Evolutionary conservation across 2,329 filamentous ascomycete genomes (phyloP).

Genomic region (Colletotrichum sp.): DNA sequence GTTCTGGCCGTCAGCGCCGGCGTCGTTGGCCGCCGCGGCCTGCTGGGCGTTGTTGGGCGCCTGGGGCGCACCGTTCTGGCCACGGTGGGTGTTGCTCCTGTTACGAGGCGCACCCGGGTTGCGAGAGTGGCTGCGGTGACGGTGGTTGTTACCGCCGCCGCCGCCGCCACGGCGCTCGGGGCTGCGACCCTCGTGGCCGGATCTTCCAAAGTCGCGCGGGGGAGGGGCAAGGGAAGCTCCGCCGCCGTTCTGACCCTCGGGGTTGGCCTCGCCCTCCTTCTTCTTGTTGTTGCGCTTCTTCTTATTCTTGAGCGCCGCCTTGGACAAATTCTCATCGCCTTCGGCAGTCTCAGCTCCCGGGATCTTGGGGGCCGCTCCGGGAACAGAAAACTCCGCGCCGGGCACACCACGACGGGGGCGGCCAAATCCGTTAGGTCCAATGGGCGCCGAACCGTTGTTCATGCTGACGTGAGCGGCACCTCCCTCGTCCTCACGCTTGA

Average conservation of each 20-base stretch:
- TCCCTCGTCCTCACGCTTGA: constrained; percentile 97
- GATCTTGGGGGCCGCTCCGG: constrained; percentile 69
- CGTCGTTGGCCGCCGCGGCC: constrained; percentile 25
- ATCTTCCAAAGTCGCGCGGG: constrained; percentile 29
- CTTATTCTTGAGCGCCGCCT: constrained; percentile 93
- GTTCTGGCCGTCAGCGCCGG: constrained; percentile 54
- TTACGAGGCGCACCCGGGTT: constrained; percentile 55
- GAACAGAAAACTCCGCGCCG: constrained; percentile 77
- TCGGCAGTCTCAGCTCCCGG: constrained; percentile 66
- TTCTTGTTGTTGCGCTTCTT: constrained; percentile 97
- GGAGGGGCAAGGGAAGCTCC: constrained; percentile 54
- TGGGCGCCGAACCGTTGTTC: constrained; percentile 77
- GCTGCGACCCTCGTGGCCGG: constrained; percentile 58
- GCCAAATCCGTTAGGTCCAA: constrained; percentile 81
- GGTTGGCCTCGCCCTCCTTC: constrained; percentile 76
- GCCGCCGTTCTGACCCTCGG: constrained; percentile 46
- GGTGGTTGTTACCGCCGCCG: constrained; percentile 25
- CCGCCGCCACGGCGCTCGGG: constrained; percentile 64
- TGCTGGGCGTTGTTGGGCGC: constrained; percentile 27
- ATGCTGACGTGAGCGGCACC: constrained; percentile 84
- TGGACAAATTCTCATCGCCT: constrained; percentile 79
- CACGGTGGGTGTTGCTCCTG: constrained; percentile 54
- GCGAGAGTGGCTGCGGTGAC: constrained; percentile 61
- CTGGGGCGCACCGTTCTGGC: constrained; percentile 28
- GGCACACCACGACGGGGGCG: constrained; percentile 79